These are phyloP conservation scores for Syncephalastrum racemosum DNA, from an alignment of 371 early-diverging fungal genomes.

Conservation along the genomic window DNA sequence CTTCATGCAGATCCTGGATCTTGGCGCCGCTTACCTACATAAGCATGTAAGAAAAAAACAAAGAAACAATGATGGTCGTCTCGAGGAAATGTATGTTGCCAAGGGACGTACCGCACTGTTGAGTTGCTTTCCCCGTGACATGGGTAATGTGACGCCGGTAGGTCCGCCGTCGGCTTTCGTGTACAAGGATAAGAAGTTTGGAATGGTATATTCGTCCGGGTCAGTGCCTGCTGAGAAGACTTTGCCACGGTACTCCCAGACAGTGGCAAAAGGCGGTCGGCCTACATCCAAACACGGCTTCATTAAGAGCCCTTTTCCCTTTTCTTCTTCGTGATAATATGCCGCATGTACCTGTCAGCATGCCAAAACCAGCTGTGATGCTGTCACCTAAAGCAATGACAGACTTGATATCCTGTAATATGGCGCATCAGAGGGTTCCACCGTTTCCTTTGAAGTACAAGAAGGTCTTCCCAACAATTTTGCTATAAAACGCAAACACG, in stretches of 20 bases:
- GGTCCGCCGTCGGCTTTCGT: conserved; percentile 47
- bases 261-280: conserved; percentile 54
- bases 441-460: background rate
- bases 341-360: conserved; percentile 44
- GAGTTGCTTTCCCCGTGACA: conserved; percentile 55
- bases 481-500: background rate
- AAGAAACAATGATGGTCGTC: no score
- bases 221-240: conserved; percentile 67
- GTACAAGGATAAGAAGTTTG: conserved; percentile 57
- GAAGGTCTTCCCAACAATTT: background rate
- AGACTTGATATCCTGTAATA: conserved; percentile 58
- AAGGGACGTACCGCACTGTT: conserved; percentile 60
- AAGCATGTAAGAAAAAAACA: background rate
- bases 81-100: background rate
- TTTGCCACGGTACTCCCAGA: conserved; percentile 64
- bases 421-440: background rate
- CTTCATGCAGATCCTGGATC: conserved; percentile 31
- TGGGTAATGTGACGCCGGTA: conserved; percentile 53
- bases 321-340: background rate
- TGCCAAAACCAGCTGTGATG: conserved; percentile 71
- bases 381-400: conserved; percentile 72
- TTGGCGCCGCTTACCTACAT: conserved; percentile 58
- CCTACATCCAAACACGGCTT: conserved; percentile 16
- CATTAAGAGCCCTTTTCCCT: background rate
- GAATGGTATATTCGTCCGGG: conserved; percentile 52